Evolutionary conservation across 83 land plant genomes (phyloP).

Genomic region (Larix sibirica): DNA sequence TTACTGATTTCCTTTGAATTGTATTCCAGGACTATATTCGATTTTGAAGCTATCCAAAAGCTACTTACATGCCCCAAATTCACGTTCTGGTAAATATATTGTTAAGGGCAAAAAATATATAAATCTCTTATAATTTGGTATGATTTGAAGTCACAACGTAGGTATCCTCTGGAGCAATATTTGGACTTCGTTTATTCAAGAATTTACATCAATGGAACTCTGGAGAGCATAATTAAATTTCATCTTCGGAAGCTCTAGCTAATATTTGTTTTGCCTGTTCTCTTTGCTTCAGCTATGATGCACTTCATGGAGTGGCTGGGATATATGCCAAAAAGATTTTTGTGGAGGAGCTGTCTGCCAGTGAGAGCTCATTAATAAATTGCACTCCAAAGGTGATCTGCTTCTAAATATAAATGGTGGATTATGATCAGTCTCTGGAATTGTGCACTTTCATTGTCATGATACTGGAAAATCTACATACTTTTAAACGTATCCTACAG

Average conservation of each 20-base stretch:
- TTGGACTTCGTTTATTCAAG: background rate
- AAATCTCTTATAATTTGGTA: background rate
- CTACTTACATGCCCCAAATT: conserved; percentile 88
- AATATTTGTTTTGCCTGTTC: conserved; percentile 11
- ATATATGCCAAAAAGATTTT: conserved; percentile 92
- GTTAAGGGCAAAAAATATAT: too few species aligned
- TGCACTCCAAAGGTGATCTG: conserved; percentile 83
- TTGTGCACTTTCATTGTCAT: too few species aligned
- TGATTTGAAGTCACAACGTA: background rate
- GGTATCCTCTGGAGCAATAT: background rate
- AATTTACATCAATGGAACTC: background rate
- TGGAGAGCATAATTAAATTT: background rate
- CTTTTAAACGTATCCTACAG: too few species aligned
- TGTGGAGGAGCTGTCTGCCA: conserved; percentile 92
- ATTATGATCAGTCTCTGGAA: background rate
- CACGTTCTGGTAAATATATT: conserved; percentile 78
- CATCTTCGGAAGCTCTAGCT: background rate
- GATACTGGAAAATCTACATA: too few species aligned
- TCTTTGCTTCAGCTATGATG: conserved; percentile 75
- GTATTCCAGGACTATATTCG: conserved; percentile 85
- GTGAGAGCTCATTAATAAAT: conserved; percentile 79
- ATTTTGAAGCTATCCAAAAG: conserved; percentile 84
- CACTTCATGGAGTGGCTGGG: conserved; percentile 98
- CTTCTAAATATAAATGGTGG: background rate
- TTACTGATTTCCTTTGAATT: background rate